A percentile compares a stretch with the other conserved stretches of the same genome.
phyloP scores from a whole-genome alignment of 176 grass and related monocot genomes.

The Pontederia crassipes region DNA sequence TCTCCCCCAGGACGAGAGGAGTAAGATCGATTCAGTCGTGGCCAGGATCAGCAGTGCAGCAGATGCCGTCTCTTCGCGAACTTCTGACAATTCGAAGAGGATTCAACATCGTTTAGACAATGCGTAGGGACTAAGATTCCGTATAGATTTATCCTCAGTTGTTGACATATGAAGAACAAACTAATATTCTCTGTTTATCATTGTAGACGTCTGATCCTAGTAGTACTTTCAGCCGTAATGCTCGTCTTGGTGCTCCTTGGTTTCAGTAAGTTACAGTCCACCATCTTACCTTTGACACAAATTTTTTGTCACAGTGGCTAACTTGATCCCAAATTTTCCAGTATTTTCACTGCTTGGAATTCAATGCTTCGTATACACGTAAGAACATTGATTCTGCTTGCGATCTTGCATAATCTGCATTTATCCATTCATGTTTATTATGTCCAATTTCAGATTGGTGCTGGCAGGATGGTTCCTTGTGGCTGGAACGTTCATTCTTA shows the following conservation, averaged over 20 bases:
- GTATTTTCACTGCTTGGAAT: slow-evolving; percentile 53
- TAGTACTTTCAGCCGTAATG: slow-evolving; percentile 43
- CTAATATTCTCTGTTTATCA: not conserved
- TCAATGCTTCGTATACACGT: slow-evolving; percentile 38
- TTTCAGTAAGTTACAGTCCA: slow-evolving; percentile 41
- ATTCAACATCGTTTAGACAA: slow-evolving; percentile 37
- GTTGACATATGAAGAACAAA: not conserved
- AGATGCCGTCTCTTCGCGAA: slow-evolving; percentile 31
- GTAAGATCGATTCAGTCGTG: slow-evolving; percentile 35
- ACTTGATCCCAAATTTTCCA: slow-evolving; percentile 23
- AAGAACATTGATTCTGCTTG: slow-evolving; percentile 22
- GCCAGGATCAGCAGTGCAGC: slow-evolving; percentile 18
- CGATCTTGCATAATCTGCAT: not conserved
- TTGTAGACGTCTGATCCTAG: slow-evolving; percentile 50
- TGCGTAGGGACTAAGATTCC: slow-evolving; percentile 22
- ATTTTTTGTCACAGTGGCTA: not conserved
- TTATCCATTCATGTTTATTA: not conserved
- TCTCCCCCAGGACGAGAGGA: slow-evolving; percentile 19
- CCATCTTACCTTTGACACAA: not conserved
- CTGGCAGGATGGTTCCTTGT: slow-evolving; percentile 60
- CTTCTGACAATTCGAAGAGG: slow-evolving; percentile 44
- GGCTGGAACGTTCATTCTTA: slow-evolving; percentile 38
- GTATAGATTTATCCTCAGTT: not conserved
- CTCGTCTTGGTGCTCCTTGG: slow-evolving; percentile 45
- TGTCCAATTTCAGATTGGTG: slow-evolving; percentile 30